These are phyloP conservation scores for Calonectria naviculata DNA, from an alignment of 2,329 filamentous ascomycete genomes.

Conservation along the genomic window DNA sequence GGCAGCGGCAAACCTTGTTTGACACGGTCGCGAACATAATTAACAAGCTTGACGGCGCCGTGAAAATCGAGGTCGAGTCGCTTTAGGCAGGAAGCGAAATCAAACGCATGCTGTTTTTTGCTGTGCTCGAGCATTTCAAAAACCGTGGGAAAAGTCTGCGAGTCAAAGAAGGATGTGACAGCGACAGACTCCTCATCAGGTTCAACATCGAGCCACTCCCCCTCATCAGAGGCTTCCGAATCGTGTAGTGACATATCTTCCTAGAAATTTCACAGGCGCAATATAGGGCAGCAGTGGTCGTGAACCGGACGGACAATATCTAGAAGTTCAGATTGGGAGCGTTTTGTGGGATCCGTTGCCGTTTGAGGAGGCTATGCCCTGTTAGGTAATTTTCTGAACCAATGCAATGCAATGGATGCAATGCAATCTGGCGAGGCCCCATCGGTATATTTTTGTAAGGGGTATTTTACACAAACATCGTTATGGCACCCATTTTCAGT, in stretches of 20 bases:
- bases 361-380: constrained; percentile 49
- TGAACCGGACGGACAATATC: constrained; percentile 8
- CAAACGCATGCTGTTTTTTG: constrained; percentile 73
- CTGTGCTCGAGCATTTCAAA: constrained; percentile 75
- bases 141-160: constrained; percentile 72
- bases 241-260: constrained; percentile 42
- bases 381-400: constrained; percentile 36
- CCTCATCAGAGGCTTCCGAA: constrained; percentile 52
- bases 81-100: constrained; percentile 71
- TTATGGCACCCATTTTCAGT: not conserved
- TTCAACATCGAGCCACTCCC: constrained; percentile 67
- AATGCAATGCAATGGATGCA: constrained; percentile 19
- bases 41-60: constrained; percentile 79
- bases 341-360: constrained; percentile 43
- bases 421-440: constrained; percentile 43
- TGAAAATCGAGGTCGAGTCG: constrained; percentile 75
- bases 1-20: constrained; percentile 60
- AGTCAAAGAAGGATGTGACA: constrained; percentile 76
- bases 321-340: constrained; percentile 30
- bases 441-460: constrained; percentile 43
- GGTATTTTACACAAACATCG: constrained; percentile 34
- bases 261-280: constrained; percentile 39
- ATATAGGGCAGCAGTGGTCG: not conserved
- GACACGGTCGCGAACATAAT: constrained; percentile 68
- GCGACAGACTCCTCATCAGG: constrained; percentile 71